These are phyloP conservation scores for Kurtzmaniella natalensis DNA, from an alignment of 1,139 yeast genomes.

Conservation along the genomic window DNA sequence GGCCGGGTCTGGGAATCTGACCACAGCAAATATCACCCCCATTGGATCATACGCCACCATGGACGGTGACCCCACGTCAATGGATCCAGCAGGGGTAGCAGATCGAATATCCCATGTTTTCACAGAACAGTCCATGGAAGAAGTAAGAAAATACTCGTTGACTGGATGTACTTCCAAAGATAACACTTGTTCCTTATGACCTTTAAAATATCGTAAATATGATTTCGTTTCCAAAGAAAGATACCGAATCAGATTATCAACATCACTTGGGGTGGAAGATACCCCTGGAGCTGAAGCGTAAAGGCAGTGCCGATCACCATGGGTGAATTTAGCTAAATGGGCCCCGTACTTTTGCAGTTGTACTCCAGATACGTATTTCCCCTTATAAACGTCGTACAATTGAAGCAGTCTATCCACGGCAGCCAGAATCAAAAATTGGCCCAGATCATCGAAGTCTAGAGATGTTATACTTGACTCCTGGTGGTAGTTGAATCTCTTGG, in stretches of 20 bases:
- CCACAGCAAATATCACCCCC: conserved; percentile 77
- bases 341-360: conserved; percentile 91
- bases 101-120: conserved; percentile 82
- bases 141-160: conserved; percentile 61
- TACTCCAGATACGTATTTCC: conserved; percentile 60
- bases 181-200: conserved; percentile 75
- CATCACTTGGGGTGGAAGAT: conserved; percentile 27
- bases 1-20: conserved; percentile 27
- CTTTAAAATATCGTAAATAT: conserved; percentile 79
- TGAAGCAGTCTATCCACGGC: conserved; percentile 83
- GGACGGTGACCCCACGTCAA: conserved; percentile 55
- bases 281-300: conserved; percentile 69
- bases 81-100: conserved; percentile 55
- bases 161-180: conserved; percentile 73
- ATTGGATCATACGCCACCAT: conserved; percentile 75
- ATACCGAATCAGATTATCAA: conserved; percentile 69
- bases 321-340: conserved; percentile 81
- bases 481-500: conserved; percentile 57
- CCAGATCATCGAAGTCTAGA: conserved; percentile 80
- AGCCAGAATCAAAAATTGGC: conserved; percentile 72
- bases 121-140: conserved; percentile 75
- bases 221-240: conserved; percentile 74
- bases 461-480: conserved; percentile 66
- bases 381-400: conserved; percentile 72
- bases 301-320: conserved; percentile 65